Percentiles rank a stretch among this genome's conserved stretches.
These are phyloP conservation scores for Euphorbia schlechtendalii DNA, from an alignment of 441 rosid species.

Conservation along the genomic window DNA sequence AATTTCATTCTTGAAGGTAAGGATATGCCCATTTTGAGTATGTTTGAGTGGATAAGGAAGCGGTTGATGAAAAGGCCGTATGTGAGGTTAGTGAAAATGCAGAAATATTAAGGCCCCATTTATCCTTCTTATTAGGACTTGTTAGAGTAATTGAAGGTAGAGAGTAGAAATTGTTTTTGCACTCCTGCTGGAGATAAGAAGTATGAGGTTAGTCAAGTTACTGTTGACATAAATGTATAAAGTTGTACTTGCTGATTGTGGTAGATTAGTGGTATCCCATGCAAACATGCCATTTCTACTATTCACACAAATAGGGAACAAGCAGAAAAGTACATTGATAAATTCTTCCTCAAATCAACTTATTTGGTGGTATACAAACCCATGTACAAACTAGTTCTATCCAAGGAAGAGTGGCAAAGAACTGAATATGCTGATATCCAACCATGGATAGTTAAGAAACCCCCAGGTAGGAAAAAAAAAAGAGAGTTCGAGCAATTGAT, in stretches of 20 bases:
- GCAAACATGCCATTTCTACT: not conserved
- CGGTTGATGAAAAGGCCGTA: not conserved
- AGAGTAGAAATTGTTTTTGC: not conserved
- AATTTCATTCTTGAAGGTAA: too few species aligned
- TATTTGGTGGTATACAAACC: not conserved
- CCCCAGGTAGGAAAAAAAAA: not conserved
- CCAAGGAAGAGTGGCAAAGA: not conserved
- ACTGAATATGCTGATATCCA: not conserved
- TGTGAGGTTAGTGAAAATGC: not conserved
- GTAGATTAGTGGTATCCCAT: not conserved
- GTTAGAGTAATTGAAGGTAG: not conserved
- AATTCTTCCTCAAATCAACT: not conserved
- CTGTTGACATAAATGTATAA: not conserved
- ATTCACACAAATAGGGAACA: not conserved
- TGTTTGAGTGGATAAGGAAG: not conserved
- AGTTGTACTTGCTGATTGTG: not conserved
- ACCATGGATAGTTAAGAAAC: not conserved
- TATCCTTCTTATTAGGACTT: not conserved
- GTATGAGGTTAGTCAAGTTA: not conserved
- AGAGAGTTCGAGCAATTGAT: not conserved
- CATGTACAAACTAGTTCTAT: not conserved
- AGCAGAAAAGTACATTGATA: not conserved
- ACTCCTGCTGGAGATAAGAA: not conserved
- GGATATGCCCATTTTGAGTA: not conserved
- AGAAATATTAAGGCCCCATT: not conserved